Conservation (phyloP, 164 flowering plant species). For the Euptelea pleiosperma region DNA sequence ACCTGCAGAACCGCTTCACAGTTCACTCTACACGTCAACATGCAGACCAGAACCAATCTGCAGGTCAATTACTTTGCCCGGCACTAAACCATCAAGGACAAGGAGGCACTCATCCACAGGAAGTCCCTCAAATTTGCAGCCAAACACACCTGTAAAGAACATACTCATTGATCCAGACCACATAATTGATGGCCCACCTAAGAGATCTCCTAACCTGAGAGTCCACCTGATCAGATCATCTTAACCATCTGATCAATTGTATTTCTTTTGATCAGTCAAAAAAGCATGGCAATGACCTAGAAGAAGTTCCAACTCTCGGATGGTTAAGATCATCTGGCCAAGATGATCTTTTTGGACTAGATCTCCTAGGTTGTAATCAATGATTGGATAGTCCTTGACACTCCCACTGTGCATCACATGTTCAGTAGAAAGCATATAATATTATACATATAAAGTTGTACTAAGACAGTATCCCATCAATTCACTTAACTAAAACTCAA, state of each 20-base stretch:
- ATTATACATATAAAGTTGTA: not conserved
- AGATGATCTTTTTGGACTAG: not conserved
- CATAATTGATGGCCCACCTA: not conserved
- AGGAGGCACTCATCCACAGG: not conserved
- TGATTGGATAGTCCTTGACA: not conserved
- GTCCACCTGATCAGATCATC: not conserved
- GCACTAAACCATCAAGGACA: not conserved
- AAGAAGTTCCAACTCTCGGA: not conserved
- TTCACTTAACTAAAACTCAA: too few species aligned
- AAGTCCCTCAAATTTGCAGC: not conserved
- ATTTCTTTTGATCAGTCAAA: not conserved
- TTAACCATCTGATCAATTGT: not conserved
- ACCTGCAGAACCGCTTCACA: too few species aligned
- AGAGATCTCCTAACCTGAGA: not conserved
- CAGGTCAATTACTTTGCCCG: too few species aligned
- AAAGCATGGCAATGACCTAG: not conserved
- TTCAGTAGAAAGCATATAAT: not conserved
- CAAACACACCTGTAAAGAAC: not conserved
- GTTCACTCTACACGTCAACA: too few species aligned
- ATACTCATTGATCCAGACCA: not conserved
- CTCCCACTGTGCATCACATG: not conserved
- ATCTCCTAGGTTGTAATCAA: not conserved
- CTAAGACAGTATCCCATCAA: too few species aligned
- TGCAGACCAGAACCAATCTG: too few species aligned
- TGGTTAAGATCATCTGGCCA: slow-evolving; percentile 1